These are phyloP conservation scores for Colletotrichum truncatum DNA, from an alignment of 2,329 filamentous ascomycete species.

Conservation along the genomic window DNA sequence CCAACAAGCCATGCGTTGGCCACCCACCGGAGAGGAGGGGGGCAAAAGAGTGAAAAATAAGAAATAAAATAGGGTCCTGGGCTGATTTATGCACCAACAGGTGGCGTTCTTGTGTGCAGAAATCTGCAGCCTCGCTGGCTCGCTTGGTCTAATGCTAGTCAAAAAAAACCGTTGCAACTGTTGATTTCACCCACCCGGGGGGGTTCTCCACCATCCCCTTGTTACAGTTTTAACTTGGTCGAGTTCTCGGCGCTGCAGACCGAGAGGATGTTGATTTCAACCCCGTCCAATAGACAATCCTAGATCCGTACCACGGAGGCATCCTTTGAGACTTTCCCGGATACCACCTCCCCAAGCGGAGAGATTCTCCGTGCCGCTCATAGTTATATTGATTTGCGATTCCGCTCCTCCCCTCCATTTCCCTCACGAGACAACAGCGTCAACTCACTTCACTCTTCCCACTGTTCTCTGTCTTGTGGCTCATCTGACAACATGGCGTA, in stretches of 20 bases:
- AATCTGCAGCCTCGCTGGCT: constrained; percentile 1
- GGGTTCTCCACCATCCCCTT: background rate
- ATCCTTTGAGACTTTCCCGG: background rate
- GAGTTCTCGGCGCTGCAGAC: background rate
- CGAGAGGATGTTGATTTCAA: background rate
- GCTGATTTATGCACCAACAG: constrained; percentile 19
- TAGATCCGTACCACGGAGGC: background rate
- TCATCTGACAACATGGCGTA: constrained; percentile 30
- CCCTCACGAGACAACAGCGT: background rate
- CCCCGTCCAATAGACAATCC: background rate
- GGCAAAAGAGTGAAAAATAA: background rate
- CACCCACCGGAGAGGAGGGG: background rate
- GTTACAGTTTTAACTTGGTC: background rate
- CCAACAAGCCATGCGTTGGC: background rate
- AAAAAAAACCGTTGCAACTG: constrained; percentile 3
- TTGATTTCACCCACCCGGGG: background rate
- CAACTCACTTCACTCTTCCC: background rate
- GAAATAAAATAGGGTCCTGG: constrained; percentile 18
- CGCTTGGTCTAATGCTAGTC: background rate
- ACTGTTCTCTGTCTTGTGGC: background rate
- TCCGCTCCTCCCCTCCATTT: background rate
- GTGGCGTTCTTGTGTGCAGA: constrained; percentile 3
- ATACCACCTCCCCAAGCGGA: background rate
- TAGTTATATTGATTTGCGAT: background rate
- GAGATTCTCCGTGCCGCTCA: background rate